A percentile compares a stretch with the other conserved stretches of the same genome.
phyloP scores from a whole-genome alignment of 2,329 filamentous ascomycete species.

The Penicillium sp. region DNA sequence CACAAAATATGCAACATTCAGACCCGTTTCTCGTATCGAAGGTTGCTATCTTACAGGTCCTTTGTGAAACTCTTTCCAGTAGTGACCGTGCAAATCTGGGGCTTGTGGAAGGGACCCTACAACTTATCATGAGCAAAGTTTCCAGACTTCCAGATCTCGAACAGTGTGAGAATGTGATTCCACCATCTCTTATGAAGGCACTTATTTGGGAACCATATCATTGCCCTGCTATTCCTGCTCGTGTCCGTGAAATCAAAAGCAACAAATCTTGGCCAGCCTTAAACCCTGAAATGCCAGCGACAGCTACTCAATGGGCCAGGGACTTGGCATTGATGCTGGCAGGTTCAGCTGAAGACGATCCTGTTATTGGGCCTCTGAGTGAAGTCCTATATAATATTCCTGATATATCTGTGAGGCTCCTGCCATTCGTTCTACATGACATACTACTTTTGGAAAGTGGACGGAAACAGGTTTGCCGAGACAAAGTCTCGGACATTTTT shows the following conservation, averaged over 20 bases:
- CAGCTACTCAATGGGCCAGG: slow-evolving; percentile 32
- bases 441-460: slow-evolving; percentile 68
- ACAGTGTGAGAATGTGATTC: slow-evolving; percentile 34
- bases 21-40: slow-evolving; percentile 48
- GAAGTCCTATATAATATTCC: slow-evolving; percentile 63
- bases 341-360: slow-evolving; percentile 56
- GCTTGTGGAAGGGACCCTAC: slow-evolving; percentile 43
- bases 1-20: background rate
- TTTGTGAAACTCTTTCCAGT: slow-evolving; percentile 60
- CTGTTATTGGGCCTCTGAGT: slow-evolving; percentile 65
- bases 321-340: slow-evolving; percentile 49
- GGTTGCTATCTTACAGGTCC: slow-evolving; percentile 57
- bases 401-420: slow-evolving; percentile 67
- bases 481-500: slow-evolving; percentile 62
- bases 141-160: slow-evolving; percentile 25
- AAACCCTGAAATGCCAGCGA: slow-evolving; percentile 19
- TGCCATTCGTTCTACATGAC: slow-evolving; percentile 83
- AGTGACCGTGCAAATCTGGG: slow-evolving; percentile 48
- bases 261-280: slow-evolving; percentile 6
- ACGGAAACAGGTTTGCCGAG: slow-evolving; percentile 56
- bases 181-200: slow-evolving; percentile 34
- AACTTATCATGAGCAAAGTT: slow-evolving; percentile 38
- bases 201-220: slow-evolving; percentile 41
- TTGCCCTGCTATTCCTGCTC: slow-evolving; percentile 31
- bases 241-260: slow-evolving; percentile 15